These are phyloP conservation scores for Populus ilicifolia DNA, from an alignment of 345 rosid species.

Conservation along the genomic window DNA sequence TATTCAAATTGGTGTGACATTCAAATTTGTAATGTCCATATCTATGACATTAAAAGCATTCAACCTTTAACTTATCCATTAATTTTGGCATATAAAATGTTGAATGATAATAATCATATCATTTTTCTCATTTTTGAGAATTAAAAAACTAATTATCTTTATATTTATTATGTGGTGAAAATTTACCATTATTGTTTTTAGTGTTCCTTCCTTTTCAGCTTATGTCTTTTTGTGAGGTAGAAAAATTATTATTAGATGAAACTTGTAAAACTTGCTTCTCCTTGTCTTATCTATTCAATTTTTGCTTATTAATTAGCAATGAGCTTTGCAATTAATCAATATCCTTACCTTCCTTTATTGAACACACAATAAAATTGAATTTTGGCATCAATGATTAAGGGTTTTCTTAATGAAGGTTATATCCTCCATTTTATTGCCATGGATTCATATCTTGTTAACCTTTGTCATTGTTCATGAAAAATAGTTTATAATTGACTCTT, in stretches of 20 bases:
- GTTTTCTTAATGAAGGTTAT: not conserved
- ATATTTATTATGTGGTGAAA: too few relatives aligned
- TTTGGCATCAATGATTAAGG: not conserved
- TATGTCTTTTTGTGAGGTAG: too few relatives aligned
- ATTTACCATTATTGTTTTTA: too few relatives aligned
- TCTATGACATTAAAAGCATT: not conserved
- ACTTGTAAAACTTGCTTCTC: not conserved
- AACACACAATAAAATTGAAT: too few relatives aligned
- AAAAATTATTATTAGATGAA: not conserved
- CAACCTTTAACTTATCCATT: not conserved
- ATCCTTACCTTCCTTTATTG: too few relatives aligned
- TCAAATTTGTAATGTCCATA: conserved; percentile 5
- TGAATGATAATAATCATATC: too few relatives aligned
- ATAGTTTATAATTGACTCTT: not conserved
- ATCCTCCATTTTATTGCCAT: not conserved
- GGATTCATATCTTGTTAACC: not conserved
- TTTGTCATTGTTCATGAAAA: not conserved
- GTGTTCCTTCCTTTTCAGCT: too few relatives aligned
- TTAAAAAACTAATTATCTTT: too few relatives aligned
- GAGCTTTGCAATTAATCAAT: not conserved
- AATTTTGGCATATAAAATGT: too few relatives aligned
- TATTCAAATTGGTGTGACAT: not conserved
- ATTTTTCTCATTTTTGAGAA: too few relatives aligned
- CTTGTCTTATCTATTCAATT: not conserved
- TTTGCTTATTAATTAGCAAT: not conserved